A percentile compares a stretch with the other conserved stretches of the same genome.
phyloP scores from a whole-genome alignment of 768 basidiomycete genomes.

The Macrocybe gigantea region DNA sequence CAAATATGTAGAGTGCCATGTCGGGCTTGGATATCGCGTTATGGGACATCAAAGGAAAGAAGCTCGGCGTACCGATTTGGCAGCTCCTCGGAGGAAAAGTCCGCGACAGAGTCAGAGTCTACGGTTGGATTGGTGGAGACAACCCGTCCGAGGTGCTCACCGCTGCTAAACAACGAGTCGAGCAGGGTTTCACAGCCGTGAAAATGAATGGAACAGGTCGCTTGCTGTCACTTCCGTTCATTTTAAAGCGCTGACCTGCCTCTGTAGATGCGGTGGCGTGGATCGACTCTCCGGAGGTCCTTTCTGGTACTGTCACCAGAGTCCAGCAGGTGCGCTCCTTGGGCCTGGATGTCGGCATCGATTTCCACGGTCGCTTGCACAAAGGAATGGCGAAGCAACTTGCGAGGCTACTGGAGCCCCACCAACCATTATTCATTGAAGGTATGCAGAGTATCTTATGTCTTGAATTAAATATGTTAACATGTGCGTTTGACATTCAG shows the following conservation, averaged over 20 bases:
- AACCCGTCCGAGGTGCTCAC: conserved; percentile 46
- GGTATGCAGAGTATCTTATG: conserved; percentile 20
- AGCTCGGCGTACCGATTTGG: conserved; percentile 58
- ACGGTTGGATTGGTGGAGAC: conserved; percentile 57
- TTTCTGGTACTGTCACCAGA: conserved; percentile 46
- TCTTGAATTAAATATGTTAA: neutral
- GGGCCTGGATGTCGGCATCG: conserved; percentile 60
- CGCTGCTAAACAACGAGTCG: conserved; percentile 46
- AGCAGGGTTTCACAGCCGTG: conserved; percentile 62
- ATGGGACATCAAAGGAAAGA: conserved; percentile 80
- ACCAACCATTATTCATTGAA: conserved; percentile 62
- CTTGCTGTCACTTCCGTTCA: conserved; percentile 7
- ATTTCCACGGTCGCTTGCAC: conserved; percentile 68
- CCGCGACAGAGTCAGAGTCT: conserved; percentile 51
- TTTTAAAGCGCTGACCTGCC: neutral
- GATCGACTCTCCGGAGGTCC: conserved; percentile 54
- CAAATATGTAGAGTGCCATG: conserved; percentile 34
- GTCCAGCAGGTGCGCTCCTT: conserved; percentile 45
- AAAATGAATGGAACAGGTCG: conserved; percentile 67
- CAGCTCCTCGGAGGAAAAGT: conserved; percentile 68
- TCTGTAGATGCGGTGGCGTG: conserved; percentile 34
- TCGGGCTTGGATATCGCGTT: conserved; percentile 66
- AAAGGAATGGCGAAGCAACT: conserved; percentile 68
- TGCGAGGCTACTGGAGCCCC: conserved; percentile 52
- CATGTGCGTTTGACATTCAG: conserved; percentile 16